Evolutionary conservation across 2,329 filamentous ascomycete species (phyloP).

Genomic region (Gaeumannomyces tritici): DNA sequence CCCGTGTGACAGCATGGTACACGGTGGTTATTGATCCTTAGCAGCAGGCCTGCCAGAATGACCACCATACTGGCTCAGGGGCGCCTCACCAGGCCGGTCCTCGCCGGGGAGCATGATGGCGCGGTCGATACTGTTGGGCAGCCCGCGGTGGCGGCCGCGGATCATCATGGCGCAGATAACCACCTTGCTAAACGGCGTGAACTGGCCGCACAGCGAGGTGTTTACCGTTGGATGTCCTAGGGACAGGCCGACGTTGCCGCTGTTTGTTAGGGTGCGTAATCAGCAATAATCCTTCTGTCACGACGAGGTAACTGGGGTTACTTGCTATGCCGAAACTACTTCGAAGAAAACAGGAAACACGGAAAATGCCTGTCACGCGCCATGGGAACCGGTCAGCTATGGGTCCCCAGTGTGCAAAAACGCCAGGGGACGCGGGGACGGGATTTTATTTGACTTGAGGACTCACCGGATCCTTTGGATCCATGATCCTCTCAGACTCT

Average conservation of each 20-base stretch:
- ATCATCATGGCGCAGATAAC: slow-evolving; percentile 49
- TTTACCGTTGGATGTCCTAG: slow-evolving; percentile 1
- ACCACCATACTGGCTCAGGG: too few species aligned
- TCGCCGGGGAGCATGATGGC: slow-evolving; percentile 32
- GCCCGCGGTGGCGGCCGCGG: slow-evolving; percentile 42
- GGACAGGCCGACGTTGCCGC: slow-evolving; percentile 1
- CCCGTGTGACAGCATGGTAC: too few species aligned
- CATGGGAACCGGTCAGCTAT: not conserved
- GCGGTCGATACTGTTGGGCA: slow-evolving; percentile 45
- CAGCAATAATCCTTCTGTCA: too few species aligned
- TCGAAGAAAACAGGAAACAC: not conserved
- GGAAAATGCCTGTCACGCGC: not conserved
- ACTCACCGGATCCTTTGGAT: not conserved
- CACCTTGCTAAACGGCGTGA: slow-evolving; percentile 37
- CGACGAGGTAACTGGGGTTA: not conserved
- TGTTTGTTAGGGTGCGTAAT: not conserved
- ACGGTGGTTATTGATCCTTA: too few species aligned
- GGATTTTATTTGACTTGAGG: not conserved
- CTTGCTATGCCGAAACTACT: not conserved
- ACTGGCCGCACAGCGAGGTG: slow-evolving; percentile 1
- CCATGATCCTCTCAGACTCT: slow-evolving; percentile 6
- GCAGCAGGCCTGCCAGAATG: too few species aligned
- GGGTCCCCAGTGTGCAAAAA: too few species aligned
- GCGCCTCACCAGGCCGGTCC: not conserved
- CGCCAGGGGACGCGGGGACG: not conserved